These are phyloP conservation scores for Exophiala mesophila DNA, from an alignment of 2,329 filamentous ascomycete species.

Conservation along the genomic window DNA sequence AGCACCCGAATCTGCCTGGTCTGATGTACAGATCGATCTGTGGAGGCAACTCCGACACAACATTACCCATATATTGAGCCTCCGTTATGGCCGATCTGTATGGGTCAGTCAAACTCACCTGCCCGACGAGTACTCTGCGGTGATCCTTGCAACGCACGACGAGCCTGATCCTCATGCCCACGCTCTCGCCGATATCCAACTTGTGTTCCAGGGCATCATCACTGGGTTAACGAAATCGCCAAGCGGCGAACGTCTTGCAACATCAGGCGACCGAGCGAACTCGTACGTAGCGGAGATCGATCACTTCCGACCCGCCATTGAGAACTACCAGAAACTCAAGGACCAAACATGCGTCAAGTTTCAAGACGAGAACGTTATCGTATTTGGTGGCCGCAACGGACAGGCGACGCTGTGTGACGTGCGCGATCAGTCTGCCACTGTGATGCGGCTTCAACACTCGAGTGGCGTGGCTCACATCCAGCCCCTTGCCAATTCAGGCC, in stretches of 20 bases:
- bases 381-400: slow-evolving; percentile 21
- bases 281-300: background rate
- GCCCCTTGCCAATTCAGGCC: slow-evolving; percentile 8
- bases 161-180: background rate
- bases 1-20: background rate
- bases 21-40: too few species aligned
- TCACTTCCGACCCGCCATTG: background rate
- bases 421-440: slow-evolving; percentile 4
- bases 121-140: background rate
- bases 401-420: slow-evolving; percentile 16
- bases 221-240: background rate
- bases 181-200: background rate
- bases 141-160: background rate
- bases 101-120: background rate
- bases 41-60: too few species aligned
- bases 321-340: too few species aligned
- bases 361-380: slow-evolving; percentile 19
- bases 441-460: slow-evolving; percentile 19
- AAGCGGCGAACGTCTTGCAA: background rate
- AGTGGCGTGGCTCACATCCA: slow-evolving; percentile 12
- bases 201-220: background rate
- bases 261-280: background rate
- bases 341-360: slow-evolving; percentile 11
- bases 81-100: background rate
- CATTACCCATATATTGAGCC: background rate